Evolutionary conservation across 441 rosid genomes (phyloP), one percentile per base, ranked within the genome.

Genomic region (Omphalea diandra): DNA sequence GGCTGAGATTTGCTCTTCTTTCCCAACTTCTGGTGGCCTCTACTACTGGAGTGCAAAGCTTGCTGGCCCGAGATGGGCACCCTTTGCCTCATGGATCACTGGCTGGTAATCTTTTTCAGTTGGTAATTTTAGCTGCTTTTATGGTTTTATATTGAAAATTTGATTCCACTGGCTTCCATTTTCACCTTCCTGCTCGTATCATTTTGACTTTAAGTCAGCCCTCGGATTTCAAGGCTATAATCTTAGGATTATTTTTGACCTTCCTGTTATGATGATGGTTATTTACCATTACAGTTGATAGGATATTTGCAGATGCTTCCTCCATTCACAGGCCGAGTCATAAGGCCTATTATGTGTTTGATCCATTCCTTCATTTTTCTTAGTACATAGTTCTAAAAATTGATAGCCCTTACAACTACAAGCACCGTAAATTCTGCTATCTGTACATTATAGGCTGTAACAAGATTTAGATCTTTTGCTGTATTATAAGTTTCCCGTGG

Each of bases 1-100:
- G 97, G 98, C 97, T 64, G 97, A 94, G 82, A 91, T 94, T 73
- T 94, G 97, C 74, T 94, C 97, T 33, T 84, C 97, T 44, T 91
- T 86, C 70, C 97, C 98, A 5, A 94, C 98, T 61, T 94, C 97
- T 9, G 97, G 98, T 29, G 98, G 97, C 52, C 92, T 91, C 50
- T 94, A 94, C 75, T 94, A 91, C 71, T 94, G 98, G 98, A 94
- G 98, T 79, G 97, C 98, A 54, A 90, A 81, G 88, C 97, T 94
- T 73, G 97, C 97, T 18, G 97, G 97, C 53, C 85, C 81, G 14
- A 56, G 77, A 12, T 94, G 98, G 98, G 94, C 98, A 18, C 96
- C 98, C n/a, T 85, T 94, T 56, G 97, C 96, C 50, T 90, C 97
- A 65, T 94, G 98, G 98, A 63, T 90, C 47, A 94, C 97, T 24